phyloP scores from a whole-genome alignment of 208 protist species.

The Angomonas deanei region DNA sequence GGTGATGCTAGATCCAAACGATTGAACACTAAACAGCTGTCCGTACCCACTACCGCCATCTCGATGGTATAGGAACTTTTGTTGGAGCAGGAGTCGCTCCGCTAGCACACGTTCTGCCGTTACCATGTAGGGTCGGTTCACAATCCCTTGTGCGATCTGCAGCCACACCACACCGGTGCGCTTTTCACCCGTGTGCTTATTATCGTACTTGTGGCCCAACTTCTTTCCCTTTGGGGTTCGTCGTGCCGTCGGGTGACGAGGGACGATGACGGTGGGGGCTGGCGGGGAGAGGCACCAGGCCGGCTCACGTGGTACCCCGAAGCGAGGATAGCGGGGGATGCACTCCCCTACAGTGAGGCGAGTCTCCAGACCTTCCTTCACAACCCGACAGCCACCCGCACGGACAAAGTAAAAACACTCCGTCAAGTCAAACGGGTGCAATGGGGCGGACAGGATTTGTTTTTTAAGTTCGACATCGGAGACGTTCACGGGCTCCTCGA shows the following conservation, averaged over 20 bases:
- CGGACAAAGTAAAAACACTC: conserved; percentile 64
- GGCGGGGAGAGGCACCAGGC: conserved; percentile 24
- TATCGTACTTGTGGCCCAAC: neutral
- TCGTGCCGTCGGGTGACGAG: neutral
- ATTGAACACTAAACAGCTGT: conserved; percentile 16
- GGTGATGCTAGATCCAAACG: conserved; percentile 33
- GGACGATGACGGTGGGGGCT: conserved; percentile 24
- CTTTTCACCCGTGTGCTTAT: neutral
- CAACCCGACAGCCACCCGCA: conserved; percentile 28
- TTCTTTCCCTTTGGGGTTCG: neutral
- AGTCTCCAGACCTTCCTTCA: conserved; percentile 20
- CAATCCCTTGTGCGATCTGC: conserved; percentile 49
- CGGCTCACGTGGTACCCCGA: conserved; percentile 24
- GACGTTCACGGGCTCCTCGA: conserved; percentile 43
- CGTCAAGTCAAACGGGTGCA: conserved; percentile 79
- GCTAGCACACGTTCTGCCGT: conserved; percentile 46
- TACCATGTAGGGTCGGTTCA: conserved; percentile 12
- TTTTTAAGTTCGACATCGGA: conserved; percentile 18
- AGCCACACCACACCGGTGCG: conserved; percentile 40
- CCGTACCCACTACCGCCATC: conserved; percentile 18
- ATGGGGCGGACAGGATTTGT: conserved; percentile 30
- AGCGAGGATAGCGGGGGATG: conserved; percentile 49
- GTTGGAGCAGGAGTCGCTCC: conserved; percentile 64
- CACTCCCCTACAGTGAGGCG: conserved; percentile 28
- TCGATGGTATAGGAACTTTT: conserved; percentile 15